Conservation (phyloP, 495 filamentous ascomycete genomes). For the Penicillium waksmanii region DNA sequence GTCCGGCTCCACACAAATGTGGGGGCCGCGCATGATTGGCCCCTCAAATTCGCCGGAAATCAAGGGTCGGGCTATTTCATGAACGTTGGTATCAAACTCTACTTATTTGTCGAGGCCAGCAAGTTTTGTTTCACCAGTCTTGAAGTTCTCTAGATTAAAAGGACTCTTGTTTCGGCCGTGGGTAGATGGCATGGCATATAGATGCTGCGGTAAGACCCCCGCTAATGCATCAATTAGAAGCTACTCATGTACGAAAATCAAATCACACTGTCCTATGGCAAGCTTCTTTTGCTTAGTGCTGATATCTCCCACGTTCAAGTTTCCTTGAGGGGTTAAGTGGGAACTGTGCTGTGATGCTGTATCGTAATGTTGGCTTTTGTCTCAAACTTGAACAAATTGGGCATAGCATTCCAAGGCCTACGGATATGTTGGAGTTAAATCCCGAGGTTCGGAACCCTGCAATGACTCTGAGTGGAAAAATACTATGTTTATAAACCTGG, state of each 20-base stretch:
- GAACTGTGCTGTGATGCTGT: not conserved
- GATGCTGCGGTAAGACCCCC: not conserved
- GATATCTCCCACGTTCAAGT: not conserved
- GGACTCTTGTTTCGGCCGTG: not conserved
- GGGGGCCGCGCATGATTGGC: slow-evolving; percentile 13
- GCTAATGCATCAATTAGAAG: not conserved
- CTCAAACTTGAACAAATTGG: too few species aligned
- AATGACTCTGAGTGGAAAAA: too few species aligned
- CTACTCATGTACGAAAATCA: slow-evolving; percentile 2
- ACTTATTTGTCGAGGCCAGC: not conserved
- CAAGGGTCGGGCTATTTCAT: not conserved
- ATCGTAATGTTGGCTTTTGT: too few species aligned
- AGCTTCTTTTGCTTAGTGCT: not conserved
- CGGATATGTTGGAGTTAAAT: too few species aligned
- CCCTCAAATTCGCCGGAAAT: not conserved
- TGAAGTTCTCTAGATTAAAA: not conserved
- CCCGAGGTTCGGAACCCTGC: too few species aligned
- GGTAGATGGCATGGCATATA: not conserved
- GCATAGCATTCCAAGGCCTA: too few species aligned
- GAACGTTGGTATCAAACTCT: not conserved
- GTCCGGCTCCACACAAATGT: slow-evolving; percentile 12
- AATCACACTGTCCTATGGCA: not conserved
- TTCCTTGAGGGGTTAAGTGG: not conserved
- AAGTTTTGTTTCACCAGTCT: not conserved
- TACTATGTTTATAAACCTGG: too few species aligned